These are phyloP conservation scores for Ogataea ganodermae DNA, from an alignment of 805 yeast genomes.

Conservation along the genomic window DNA sequence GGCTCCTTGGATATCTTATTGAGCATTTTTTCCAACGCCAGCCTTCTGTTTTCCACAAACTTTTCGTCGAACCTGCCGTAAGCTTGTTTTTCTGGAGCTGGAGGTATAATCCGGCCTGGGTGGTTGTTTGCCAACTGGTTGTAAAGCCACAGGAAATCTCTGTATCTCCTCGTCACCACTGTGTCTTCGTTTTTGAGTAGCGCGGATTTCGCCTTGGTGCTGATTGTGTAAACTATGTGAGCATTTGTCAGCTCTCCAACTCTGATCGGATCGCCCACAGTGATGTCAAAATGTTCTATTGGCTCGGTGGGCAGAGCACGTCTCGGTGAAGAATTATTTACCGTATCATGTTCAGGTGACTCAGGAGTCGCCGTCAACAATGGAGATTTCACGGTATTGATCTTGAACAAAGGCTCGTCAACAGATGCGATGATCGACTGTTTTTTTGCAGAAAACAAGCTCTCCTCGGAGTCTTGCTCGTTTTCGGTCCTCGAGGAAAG, in stretches of 20 bases:
- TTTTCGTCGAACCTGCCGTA: slow-evolving; percentile 90
- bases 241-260: slow-evolving; percentile 89
- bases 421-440: slow-evolving; percentile 45
- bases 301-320: slow-evolving; percentile 13
- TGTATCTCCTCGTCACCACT: slow-evolving; percentile 79
- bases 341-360: background rate
- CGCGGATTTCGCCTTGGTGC: slow-evolving; percentile 54
- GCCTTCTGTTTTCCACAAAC: slow-evolving; percentile 82
- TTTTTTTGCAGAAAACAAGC: slow-evolving; percentile 17
- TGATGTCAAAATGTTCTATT: slow-evolving; percentile 51
- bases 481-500: slow-evolving; percentile 11
- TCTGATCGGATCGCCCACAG: slow-evolving; percentile 87
- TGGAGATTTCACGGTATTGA: slow-evolving; percentile 26
- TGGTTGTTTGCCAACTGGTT: slow-evolving; percentile 83
- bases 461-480: slow-evolving; percentile 10
- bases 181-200: slow-evolving; percentile 41
- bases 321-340: background rate
- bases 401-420: slow-evolving; percentile 56
- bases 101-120: slow-evolving; percentile 90
- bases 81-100: slow-evolving; percentile 93
- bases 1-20: slow-evolving; percentile 62
- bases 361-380: background rate
- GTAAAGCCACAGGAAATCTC: slow-evolving; percentile 93
- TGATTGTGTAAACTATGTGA: slow-evolving; percentile 84
- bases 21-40: slow-evolving; percentile 86